Evolutionary conservation across 2,329 filamentous ascomycete genomes (phyloP), one percentile per base, ranked within the genome.

Genomic region (Colletotrichum aenigma): DNA sequence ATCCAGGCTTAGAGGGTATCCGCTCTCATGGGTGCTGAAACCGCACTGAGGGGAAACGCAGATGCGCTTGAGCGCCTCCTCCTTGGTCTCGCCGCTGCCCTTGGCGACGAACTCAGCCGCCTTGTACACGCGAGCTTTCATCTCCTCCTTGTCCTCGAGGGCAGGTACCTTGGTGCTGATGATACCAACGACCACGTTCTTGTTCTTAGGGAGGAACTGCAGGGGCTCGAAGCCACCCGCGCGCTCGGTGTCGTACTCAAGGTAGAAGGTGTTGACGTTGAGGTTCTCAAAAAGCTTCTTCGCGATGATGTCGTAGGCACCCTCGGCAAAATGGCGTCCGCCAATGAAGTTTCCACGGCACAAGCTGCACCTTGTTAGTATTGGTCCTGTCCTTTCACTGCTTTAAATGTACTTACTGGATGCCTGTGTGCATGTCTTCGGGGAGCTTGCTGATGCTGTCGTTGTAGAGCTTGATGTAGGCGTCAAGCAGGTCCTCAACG

Each of bases 401-500:
- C 6, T 21, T 7, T 1, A 1, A 18, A 7, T 13, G 43, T 7
- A 24, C 43, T 52, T 3, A 52, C 81, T 96, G 94, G 18, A 96
- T 92, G 61, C 94, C 94, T 4, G 94, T 89, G 83, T 95, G 94
- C 88, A 96, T 91, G 81, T 96, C 94, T 3, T 87, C 82, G 0
- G 94, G 93, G 1, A 91, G 86, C 79, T 90, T 89, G 79, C 88
- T 86, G 81, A 95, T 88, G 80, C 89, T 91, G 83, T 94, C 92
- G 82, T 96, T 96, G 88, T 96, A 96, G 78, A 95, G 91, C 76
- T 89, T 88, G 82, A 96, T 94, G 85, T 96, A 96, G 32, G 93
- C 91, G 79, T 95, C 93, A 26, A 96, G 90, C 60, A 95, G 91
- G 78, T 93, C 91, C 64, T 84, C 93, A 8, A 93, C 90, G 2